A percentile compares a stretch with the other conserved stretches of the same genome.
These are phyloP conservation scores for Neurospora sp. DNA, from an alignment of 2,329 filamentous ascomycete genomes.

Conservation along the genomic window DNA sequence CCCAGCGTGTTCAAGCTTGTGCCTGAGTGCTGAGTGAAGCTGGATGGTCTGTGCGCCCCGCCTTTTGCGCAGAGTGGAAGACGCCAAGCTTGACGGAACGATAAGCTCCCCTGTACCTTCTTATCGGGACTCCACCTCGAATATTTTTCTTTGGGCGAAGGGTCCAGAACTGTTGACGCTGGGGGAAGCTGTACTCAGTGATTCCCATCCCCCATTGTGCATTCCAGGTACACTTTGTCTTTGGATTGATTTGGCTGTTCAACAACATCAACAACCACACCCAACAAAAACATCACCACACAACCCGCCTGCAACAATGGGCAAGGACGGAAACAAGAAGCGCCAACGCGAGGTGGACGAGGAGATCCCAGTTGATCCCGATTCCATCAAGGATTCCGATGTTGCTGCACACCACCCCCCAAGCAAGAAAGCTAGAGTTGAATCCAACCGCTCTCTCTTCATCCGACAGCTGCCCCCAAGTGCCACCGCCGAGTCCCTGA, in stretches of 20 bases:
- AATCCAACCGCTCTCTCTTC: conserved; percentile 68
- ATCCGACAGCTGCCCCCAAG: conserved; percentile 74
- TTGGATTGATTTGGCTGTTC: not conserved
- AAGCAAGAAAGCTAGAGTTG: conserved; percentile 48
- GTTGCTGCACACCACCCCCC: conserved; percentile 19
- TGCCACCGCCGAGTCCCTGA: conserved; percentile 72
- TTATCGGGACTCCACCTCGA: not conserved
- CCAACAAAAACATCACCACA: not conserved
- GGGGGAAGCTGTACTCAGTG: not conserved
- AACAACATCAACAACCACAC: not conserved
- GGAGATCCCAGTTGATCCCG: conserved; percentile 9
- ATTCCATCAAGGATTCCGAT: conserved; percentile 6
- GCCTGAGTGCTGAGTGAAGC: not conserved
- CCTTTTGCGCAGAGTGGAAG: not conserved
- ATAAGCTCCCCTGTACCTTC: not conserved
- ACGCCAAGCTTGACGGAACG: not conserved
- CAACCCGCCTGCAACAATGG: conserved; percentile 9
- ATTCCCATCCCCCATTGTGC: not conserved
- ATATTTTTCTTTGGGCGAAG: conserved; percentile 11
- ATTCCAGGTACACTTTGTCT: not conserved
- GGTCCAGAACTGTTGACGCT: conserved; percentile 7
- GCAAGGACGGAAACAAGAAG: conserved; percentile 20
- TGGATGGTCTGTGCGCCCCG: not conserved
- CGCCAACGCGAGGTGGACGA: conserved; percentile 27
- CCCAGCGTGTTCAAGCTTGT: not conserved